These are phyloP conservation scores for Scleroderma citrinum DNA, from an alignment of 768 basidiomycete species.

Conservation along the genomic window DNA sequence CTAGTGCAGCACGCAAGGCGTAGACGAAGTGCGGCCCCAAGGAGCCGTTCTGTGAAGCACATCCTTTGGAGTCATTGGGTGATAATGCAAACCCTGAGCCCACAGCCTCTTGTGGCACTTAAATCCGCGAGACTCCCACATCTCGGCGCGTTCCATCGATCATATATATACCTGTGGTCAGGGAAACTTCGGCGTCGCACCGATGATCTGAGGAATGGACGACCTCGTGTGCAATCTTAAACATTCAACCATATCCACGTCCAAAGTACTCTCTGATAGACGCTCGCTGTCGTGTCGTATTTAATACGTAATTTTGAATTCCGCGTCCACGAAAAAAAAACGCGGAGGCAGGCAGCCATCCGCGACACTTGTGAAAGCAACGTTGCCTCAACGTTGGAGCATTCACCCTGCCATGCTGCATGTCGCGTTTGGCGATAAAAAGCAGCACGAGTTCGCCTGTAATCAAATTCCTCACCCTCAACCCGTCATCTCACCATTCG, in stretches of 20 bases:
- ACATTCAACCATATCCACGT: background rate
- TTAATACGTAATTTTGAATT: constrained; percentile 6
- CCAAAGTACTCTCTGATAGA: no score
- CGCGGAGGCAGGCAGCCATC: constrained; percentile 6
- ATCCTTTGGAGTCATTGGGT: background rate
- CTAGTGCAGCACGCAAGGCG: constrained; percentile 13
- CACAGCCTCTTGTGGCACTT: no score
- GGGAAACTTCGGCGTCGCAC: no score
- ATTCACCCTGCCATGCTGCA: constrained; percentile 9
- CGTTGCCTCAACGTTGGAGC: constrained; percentile 26
- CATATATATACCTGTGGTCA: no score
- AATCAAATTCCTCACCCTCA: constrained; percentile 10
- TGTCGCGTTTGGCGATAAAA: background rate
- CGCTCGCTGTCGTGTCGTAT: background rate
- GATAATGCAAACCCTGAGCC: constrained; percentile 12
- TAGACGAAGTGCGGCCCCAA: constrained; percentile 3
- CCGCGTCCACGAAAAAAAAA: constrained; percentile 11
- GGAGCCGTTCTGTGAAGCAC: no score
- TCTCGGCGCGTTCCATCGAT: background rate
- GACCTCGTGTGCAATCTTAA: no score
- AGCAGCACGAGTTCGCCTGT: constrained; percentile 5
- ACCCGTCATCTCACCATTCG: background rate
- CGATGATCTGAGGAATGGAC: no score
- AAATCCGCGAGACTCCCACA: background rate
- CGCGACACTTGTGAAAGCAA: constrained; percentile 7